Evolutionary conservation across 257 asterid genomes (phyloP), one percentile per base, ranked within the genome.

Genomic region (Cynanchum wilfordii): DNA sequence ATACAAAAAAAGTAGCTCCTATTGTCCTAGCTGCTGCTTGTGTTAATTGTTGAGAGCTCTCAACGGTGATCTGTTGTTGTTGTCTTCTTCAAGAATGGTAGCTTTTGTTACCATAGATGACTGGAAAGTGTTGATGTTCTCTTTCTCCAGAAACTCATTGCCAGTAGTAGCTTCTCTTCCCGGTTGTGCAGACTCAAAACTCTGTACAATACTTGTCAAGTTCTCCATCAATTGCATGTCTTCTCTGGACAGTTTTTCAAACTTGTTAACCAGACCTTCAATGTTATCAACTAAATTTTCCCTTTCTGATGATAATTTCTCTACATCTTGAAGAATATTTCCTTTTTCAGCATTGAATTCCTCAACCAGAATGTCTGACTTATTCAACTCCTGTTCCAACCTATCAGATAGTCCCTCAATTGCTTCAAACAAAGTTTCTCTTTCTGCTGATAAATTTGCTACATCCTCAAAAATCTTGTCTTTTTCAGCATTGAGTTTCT

Each of bases 31-130:
- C 74, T 27, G 72, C 30, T 24, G 68, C 30, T 42, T 58, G 67
- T 81, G 57, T 10, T 54, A 81, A 76, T 38, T 75, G 89, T 91
- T 88, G 81, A 91, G 75, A 76, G 90, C 76, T 84, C 90, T 87
- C 70, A 94, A 79, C 22, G 96, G 97, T 30, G 89, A 85, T 73
- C 97, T 83, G 72, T 80, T 42, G 45, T 40, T 40, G 47, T 42
- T 42, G 47, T 42, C 47, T 42, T 42, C 89, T 56, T 84, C 91
- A 78, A 42, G 66, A 49, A 73, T 75, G 67, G 74, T 97, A 68
- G 69, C 85, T 80, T 79, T 87, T 82, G 84, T 89, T 86, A 55
- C 75, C 74, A 60, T 57, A 12, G 89, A 83, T 22, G 89, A 69
- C 30, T 66, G 55, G 70, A 57, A 51, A 69, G 45, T 38, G 52